These are phyloP conservation scores for Phanerochaete sordida DNA, from an alignment of 768 basidiomycete genomes.

Conservation along the genomic window DNA sequence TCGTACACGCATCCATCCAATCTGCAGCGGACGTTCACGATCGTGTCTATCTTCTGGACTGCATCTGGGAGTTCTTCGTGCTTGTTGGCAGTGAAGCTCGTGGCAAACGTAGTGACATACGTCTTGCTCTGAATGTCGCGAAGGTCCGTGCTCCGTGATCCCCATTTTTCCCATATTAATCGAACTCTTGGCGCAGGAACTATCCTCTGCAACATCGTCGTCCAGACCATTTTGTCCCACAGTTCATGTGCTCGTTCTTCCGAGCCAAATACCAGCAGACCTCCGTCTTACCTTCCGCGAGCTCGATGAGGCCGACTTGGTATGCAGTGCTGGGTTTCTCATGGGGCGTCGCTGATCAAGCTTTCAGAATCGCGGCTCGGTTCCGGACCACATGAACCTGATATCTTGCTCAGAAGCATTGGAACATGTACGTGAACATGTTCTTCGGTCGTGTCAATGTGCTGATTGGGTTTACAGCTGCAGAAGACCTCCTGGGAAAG, in stretches of 20 bases:
- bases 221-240: conserved; percentile 68
- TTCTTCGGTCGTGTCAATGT: background rate
- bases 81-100: conserved; percentile 68
- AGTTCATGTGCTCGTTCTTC: conserved; percentile 69
- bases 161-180: too few species aligned
- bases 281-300: conserved; percentile 64
- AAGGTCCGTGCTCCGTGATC: too few species aligned
- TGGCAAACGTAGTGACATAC: conserved; percentile 54
- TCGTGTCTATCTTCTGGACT: conserved; percentile 67
- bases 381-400: conserved; percentile 79
- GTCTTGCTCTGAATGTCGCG: conserved; percentile 54
- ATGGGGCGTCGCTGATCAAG: conserved; percentile 1
- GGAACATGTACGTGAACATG: conserved; percentile 47
- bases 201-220: conserved; percentile 48
- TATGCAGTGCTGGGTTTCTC: conserved; percentile 21
- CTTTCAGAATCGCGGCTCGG: conserved; percentile 39
- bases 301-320: conserved; percentile 60
- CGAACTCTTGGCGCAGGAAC: too few species aligned
- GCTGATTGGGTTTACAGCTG: conserved; percentile 38
- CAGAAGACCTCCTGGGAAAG: conserved; percentile 49
- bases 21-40: conserved; percentile 34
- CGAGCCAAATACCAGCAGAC: conserved; percentile 72
- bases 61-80: conserved; percentile 78
- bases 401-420: conserved; percentile 53
- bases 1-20: conserved; percentile 40